Conservation (phyloP, 75 land plant species). For the Chamaecyparis obtusa region DNA sequence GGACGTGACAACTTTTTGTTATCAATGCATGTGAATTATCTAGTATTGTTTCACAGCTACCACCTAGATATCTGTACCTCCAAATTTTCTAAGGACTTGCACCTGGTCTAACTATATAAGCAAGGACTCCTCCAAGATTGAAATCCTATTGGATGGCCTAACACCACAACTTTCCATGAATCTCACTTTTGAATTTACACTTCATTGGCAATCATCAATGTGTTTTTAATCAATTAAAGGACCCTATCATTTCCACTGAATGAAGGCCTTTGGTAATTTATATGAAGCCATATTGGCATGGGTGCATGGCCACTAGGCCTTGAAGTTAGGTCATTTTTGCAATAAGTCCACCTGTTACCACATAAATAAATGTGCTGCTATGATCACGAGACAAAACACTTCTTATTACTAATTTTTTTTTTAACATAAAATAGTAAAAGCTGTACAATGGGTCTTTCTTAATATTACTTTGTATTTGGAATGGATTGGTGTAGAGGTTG, state of each 20-base stretch:
- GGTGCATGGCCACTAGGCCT: not conserved
- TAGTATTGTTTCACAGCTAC: not conserved
- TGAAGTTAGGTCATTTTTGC: not conserved
- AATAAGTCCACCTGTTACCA: not conserved
- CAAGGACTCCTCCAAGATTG: not conserved
- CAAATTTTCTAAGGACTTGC: not conserved
- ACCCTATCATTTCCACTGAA: not conserved
- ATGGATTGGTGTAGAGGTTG: constrained; percentile 58
- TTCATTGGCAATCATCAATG: not conserved
- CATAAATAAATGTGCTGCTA: not conserved
- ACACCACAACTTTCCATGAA: not conserved
- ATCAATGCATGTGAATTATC: not conserved
- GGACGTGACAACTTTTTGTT: not conserved
- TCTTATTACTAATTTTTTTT: not conserved
- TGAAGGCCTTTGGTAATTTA: not conserved
- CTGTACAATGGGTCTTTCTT: not conserved
- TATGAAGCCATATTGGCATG: not conserved
- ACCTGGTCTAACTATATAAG: not conserved
- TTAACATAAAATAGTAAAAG: not conserved
- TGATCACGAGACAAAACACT: not conserved
- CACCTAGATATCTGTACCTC: not conserved
- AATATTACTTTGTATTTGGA: constrained; percentile 12
- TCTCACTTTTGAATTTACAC: not conserved
- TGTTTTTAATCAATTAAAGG: not conserved
- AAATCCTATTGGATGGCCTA: no score